Evolutionary conservation across 768 basidiomycete species (phyloP), one percentile per base, ranked within the genome.

Genomic region (Mycena polygramma): DNA sequence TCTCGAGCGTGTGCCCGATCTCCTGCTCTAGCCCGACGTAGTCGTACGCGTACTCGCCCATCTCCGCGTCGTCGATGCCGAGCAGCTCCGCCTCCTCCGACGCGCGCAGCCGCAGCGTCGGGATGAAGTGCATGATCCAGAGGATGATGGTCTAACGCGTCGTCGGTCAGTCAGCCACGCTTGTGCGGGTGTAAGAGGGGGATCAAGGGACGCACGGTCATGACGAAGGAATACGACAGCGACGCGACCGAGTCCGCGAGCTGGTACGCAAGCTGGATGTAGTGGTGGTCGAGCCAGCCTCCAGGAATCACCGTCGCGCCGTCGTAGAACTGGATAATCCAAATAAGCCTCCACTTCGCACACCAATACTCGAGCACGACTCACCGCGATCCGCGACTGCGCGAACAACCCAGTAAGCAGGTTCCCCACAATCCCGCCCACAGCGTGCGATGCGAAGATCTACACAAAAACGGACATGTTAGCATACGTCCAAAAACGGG

Each of bases 11-110:
- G 62, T 85, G 86, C 7, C 84, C 85, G 45, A 87, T 81, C 73
- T 88, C 87, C 74, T 84, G 83, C 75, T 94, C 93, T 58, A 94
- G 78, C 14, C 91, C 92, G 39, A 95, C 94, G 71, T 94, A 96
- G 80, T 96, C 94, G 75, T 94, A 95, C 2, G 93, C 92, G 71
- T 90, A 95, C 82, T 97, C 95, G 72, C 95, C 96, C 87, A 95
- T 91, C 83, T 96, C 92, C 1, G 90, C 86, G 75, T 95, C 93
- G 81, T 98, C 97, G 74, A 97, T 90, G 66, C 97, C 96, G 55
- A 97, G 82, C 48, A 92, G 89, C 81, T 94, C 93, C 15, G 83
- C 84, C 71, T 91, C 89, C 71, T 91, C 90, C 15, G 80, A 78
- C 37, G 85, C 84, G 63, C 94, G 92, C 72, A 98, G 86, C 48